A percentile compares a stretch with the other conserved stretches of the same genome.
Conservation (phyloP, 257 asterid species). For the Ajuga chamaepitys region DNA sequence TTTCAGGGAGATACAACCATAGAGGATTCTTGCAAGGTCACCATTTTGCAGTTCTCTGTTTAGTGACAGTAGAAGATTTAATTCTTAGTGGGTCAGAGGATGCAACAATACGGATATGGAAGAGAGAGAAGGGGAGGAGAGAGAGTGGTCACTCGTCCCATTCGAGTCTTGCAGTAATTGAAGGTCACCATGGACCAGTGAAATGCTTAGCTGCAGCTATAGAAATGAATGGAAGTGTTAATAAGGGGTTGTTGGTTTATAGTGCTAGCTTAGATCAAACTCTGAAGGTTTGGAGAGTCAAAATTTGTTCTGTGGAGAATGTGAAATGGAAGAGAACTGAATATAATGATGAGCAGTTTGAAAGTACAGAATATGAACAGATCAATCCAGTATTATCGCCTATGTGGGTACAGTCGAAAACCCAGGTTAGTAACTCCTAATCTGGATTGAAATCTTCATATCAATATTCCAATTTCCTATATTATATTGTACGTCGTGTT, state of each 20-base stretch:
- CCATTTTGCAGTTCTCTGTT: constrained; percentile 45
- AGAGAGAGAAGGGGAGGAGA: constrained; percentile 29
- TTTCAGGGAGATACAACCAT: constrained; percentile 48
- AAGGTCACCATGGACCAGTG: constrained; percentile 57
- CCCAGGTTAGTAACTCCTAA: not conserved
- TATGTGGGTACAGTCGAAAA: not conserved
- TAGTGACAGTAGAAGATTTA: constrained; percentile 33
- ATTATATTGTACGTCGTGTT: not conserved
- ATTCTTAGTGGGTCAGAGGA: constrained; percentile 57
- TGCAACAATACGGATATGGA: constrained; percentile 51
- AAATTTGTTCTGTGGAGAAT: constrained; percentile 23
- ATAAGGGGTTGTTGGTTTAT: constrained; percentile 33
- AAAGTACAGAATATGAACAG: not conserved
- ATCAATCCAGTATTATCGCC: not conserved
- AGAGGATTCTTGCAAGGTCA: constrained; percentile 48
- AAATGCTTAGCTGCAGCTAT: constrained; percentile 45
- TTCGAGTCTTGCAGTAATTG: constrained; percentile 43
- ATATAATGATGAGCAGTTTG: not conserved
- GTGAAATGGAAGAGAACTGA: constrained; percentile 19
- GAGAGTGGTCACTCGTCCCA: constrained; percentile 28
- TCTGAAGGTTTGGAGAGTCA: constrained; percentile 48
- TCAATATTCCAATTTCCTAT: not conserved
- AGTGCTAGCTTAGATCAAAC: constrained; percentile 51
- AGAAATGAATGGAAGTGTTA: constrained; percentile 27
- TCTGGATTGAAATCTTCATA: not conserved